Percentiles rank a stretch among this genome's conserved stretches.
phyloP scores from a whole-genome alignment of 768 basidiomycete species.

The Boletus fagicola region DNA sequence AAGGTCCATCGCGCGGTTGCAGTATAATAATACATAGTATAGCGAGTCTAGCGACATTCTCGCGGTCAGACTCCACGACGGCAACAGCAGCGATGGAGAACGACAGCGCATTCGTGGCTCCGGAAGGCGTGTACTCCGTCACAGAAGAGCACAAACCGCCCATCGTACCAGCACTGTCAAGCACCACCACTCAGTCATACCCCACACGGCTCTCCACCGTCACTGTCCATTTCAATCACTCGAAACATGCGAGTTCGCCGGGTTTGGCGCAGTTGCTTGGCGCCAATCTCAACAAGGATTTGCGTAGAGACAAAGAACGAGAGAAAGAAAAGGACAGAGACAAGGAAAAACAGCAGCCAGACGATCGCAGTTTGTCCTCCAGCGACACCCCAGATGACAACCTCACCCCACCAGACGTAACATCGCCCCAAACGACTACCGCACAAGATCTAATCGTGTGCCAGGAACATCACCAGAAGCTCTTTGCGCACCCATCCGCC shows the following conservation, averaged over 20 bases:
- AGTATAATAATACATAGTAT: neutral
- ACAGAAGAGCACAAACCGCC: constrained; percentile 82
- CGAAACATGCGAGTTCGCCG: constrained; percentile 52
- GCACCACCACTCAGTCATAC: constrained; percentile 37
- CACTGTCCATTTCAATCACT: constrained; percentile 58
- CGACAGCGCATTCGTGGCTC: constrained; percentile 82
- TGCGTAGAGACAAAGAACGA: constrained; percentile 42
- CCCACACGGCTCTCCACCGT: constrained; percentile 65
- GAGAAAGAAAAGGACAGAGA: constrained; percentile 44
- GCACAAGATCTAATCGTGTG: constrained; percentile 30
- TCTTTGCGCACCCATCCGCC: constrained; percentile 57
- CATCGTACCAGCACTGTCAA: constrained; percentile 40
- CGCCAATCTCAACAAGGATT: constrained; percentile 57
- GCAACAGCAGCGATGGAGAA: constrained; percentile 57
- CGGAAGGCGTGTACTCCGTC: constrained; percentile 86
- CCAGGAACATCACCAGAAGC: constrained; percentile 44
- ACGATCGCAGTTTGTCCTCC: constrained; percentile 77
- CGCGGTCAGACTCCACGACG: constrained; percentile 16
- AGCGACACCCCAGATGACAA: constrained; percentile 72
- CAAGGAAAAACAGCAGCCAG: constrained; percentile 36
- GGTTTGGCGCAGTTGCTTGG: constrained; percentile 68
- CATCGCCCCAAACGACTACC: constrained; percentile 34
- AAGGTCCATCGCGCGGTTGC: neutral
- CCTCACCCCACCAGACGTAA: constrained; percentile 41
- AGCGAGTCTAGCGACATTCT: constrained; percentile 6